Evolutionary conservation across 352 stramenopile species (phyloP).

Genomic region (Blastocystis sp.): DNA sequence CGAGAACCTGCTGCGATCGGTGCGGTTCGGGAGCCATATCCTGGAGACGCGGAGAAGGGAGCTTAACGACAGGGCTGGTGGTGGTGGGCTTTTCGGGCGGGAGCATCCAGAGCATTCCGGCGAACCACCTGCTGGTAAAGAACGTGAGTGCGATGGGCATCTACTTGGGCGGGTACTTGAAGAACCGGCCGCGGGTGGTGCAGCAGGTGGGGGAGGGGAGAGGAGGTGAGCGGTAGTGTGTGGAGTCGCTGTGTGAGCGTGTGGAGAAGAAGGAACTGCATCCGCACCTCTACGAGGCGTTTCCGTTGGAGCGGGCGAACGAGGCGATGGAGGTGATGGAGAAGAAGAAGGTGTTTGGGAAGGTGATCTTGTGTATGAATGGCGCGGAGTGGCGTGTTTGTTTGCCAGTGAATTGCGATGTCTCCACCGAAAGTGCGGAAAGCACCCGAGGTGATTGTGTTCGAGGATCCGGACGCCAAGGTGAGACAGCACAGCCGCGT

Average conservation of each 20-base stretch:
- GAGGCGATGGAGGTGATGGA: background rate
- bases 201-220: background rate
- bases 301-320: background rate
- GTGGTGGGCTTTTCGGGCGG: slow-evolving; percentile 36
- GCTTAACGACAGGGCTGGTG: slow-evolving; percentile 4
- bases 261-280: slow-evolving; percentile 1
- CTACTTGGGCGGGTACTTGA: slow-evolving; percentile 50
- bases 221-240: background rate
- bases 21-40: slow-evolving; percentile 32
- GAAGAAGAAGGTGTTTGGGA: slow-evolving; percentile 30
- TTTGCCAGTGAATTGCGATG: slow-evolving; percentile 25
- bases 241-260: background rate
- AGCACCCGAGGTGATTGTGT: background rate
- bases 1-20: slow-evolving; percentile 12
- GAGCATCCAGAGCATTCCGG: slow-evolving; percentile 9
- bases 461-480: slow-evolving; percentile 21
- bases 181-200: slow-evolving; percentile 5
- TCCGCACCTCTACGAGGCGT: background rate
- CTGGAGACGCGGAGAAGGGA: background rate
- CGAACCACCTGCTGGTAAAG: slow-evolving; percentile 43
- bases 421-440: background rate
- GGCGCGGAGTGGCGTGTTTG: background rate
- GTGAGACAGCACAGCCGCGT: background rate
- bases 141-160: slow-evolving; percentile 21
- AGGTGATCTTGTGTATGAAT: slow-evolving; percentile 30